phyloP scores from a whole-genome alignment of 768 basidiomycete genomes.

The Lactarius pseudohatsudake region DNA sequence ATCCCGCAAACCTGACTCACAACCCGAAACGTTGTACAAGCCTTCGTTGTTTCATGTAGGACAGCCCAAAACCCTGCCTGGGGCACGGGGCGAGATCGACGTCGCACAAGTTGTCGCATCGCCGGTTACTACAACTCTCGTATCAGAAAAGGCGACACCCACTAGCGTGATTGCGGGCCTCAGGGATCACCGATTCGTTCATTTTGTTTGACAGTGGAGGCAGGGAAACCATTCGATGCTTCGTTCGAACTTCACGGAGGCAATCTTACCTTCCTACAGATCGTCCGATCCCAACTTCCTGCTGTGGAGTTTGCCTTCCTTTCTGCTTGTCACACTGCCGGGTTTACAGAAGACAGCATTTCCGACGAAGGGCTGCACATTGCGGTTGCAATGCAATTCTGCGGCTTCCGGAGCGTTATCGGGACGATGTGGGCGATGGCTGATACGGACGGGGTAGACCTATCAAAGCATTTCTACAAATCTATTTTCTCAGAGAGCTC shows the following conservation, averaged over 20 bases:
- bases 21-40: background rate
- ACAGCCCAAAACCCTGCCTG: background rate
- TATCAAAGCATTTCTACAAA: too few species aligned
- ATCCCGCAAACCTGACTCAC: background rate
- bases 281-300: background rate
- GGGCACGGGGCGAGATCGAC: background rate
- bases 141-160: background rate
- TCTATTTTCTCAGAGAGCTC: too few species aligned
- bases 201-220: slow-evolving; percentile 3
- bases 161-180: background rate
- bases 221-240: slow-evolving; percentile 5
- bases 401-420: too few species aligned
- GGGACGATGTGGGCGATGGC: too few species aligned
- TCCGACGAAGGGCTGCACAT: too few species aligned
- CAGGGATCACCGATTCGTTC: background rate
- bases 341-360: background rate
- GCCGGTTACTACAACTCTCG: background rate
- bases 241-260: background rate
- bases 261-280: background rate
- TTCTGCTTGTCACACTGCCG: background rate
- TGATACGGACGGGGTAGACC: too few species aligned
- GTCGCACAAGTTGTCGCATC: background rate
- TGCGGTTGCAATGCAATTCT: too few species aligned
- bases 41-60: slow-evolving; percentile 1
- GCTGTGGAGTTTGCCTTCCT: background rate